A percentile compares a stretch with the other conserved stretches of the same genome.
Evolutionary conservation across 345 rosid genomes (phyloP).

Genomic region (Populus ilicifolia): DNA sequence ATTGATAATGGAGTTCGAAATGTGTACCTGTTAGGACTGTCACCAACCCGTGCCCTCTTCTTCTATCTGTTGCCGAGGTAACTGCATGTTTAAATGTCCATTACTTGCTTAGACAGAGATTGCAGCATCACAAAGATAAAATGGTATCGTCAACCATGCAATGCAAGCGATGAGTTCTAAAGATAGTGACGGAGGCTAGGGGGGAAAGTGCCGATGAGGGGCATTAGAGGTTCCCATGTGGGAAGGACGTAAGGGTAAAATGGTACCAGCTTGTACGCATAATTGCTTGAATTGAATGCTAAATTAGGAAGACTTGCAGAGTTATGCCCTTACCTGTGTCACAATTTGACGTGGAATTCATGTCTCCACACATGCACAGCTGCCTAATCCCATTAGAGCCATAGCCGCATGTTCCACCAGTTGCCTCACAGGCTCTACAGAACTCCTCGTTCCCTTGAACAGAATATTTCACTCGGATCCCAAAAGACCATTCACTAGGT

Average conservation of each 20-base stretch:
- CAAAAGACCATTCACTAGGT: slow-evolving; percentile 62
- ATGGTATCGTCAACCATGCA: too few relatives aligned
- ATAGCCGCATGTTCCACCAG: slow-evolving; percentile 79
- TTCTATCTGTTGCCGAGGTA: slow-evolving; percentile 1
- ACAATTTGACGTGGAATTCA: slow-evolving; percentile 77
- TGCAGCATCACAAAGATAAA: not conserved
- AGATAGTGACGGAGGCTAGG: too few relatives aligned
- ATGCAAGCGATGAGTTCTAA: too few relatives aligned
- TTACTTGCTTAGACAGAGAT: too few relatives aligned
- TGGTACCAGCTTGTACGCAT: too few relatives aligned
- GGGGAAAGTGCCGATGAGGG: too few relatives aligned
- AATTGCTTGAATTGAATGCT: too few relatives aligned
- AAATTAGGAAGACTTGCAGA: not conserved
- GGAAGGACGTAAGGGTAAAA: too few relatives aligned
- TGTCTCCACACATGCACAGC: slow-evolving; percentile 61
- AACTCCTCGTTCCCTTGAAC: slow-evolving; percentile 66
- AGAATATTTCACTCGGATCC: slow-evolving; percentile 71
- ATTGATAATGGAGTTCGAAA: not conserved
- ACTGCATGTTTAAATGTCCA: not conserved
- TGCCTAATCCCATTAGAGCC: slow-evolving; percentile 57
- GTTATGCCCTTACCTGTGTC: slow-evolving; percentile 45
- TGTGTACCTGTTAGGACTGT: not conserved
- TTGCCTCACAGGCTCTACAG: slow-evolving; percentile 78
- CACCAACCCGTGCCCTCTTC: slow-evolving; percentile 4
- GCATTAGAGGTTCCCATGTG: too few relatives aligned